These are phyloP conservation scores for Ceratocystis ficicola DNA, from an alignment of 2,329 filamentous ascomycete species.

Conservation along the genomic window DNA sequence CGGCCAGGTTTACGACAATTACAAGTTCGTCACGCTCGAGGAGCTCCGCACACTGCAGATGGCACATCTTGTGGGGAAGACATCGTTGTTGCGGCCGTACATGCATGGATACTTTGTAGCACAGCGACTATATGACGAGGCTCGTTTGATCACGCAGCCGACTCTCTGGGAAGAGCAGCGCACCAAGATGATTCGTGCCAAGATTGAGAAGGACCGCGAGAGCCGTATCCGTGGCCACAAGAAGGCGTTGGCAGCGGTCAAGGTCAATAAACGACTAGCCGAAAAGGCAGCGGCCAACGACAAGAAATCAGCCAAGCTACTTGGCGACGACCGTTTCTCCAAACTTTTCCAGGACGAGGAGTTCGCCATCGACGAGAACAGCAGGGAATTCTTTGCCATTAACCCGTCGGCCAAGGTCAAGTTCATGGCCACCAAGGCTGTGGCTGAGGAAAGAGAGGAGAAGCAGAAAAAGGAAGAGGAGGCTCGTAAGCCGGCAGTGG, in stretches of 20 bases:
- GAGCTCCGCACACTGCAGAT: constrained; percentile 78
- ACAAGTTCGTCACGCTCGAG: constrained; percentile 87
- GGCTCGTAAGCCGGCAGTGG: constrained; percentile 13
- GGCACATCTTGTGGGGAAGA: constrained; percentile 80
- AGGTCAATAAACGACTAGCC: constrained; percentile 77
- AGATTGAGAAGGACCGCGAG: constrained; percentile 93
- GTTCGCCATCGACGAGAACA: constrained; percentile 82
- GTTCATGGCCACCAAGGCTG: constrained; percentile 17
- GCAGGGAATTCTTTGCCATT: constrained; percentile 71
- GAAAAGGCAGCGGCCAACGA: constrained; percentile 58
- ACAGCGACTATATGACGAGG: constrained; percentile 90
- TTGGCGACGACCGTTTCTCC: constrained; percentile 77
- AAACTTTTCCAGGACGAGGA: constrained; percentile 86
- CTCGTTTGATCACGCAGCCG: constrained; percentile 81
- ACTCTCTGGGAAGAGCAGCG: constrained; percentile 89
- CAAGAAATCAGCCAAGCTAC: constrained; percentile 42
- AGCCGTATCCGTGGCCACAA: constrained; percentile 87
- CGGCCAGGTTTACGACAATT: constrained; percentile 91
- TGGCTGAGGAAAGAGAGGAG: constrained; percentile 33
- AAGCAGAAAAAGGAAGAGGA: constrained; percentile 31
- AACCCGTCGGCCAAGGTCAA: constrained; percentile 62
- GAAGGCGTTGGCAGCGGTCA: constrained; percentile 52
- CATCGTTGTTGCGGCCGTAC: constrained; percentile 79
- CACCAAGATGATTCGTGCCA: constrained; percentile 81
- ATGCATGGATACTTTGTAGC: constrained; percentile 99